Evolutionary conservation across 2,329 filamentous ascomycete species (phyloP).

Genomic region (Tympanopsis confertula): DNA sequence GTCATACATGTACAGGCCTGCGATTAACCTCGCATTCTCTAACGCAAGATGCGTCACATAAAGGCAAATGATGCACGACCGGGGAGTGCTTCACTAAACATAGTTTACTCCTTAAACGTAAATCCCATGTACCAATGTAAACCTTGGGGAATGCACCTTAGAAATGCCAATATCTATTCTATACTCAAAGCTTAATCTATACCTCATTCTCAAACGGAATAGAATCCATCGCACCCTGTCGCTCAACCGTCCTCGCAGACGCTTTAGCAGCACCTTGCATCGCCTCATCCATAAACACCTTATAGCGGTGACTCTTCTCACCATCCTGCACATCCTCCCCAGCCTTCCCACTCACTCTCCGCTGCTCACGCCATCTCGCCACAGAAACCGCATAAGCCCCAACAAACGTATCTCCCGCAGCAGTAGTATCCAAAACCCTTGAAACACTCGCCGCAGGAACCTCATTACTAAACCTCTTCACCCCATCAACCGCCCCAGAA

Average conservation of each 20-base stretch:
- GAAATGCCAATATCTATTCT: too few species aligned
- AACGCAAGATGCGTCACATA: too few species aligned
- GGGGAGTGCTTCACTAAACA: too few species aligned
- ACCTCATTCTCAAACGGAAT: conserved; percentile 33
- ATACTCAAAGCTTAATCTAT: too few species aligned
- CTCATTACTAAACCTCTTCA: not conserved
- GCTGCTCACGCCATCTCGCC: not conserved
- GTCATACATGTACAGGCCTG: too few species aligned
- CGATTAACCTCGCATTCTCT: too few species aligned
- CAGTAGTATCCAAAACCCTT: not conserved
- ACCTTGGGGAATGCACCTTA: too few species aligned
- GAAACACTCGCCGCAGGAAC: not conserved
- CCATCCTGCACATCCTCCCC: not conserved
- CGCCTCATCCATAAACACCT: not conserved
- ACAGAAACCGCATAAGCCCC: not conserved
- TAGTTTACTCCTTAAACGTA: too few species aligned
- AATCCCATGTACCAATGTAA: too few species aligned
- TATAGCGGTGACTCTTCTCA: not conserved
- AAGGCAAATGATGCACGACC: too few species aligned
- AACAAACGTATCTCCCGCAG: conserved; percentile 1
- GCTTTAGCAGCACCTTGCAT: conserved; percentile 16
- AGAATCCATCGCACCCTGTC: conserved; percentile 30
- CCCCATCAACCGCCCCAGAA: not conserved
- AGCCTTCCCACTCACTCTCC: not conserved
- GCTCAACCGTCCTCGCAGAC: conserved; percentile 29